Percentiles rank a stretch among this genome's conserved stretches.
Evolutionary conservation across 371 early-diverging fungal genomes (phyloP).

Genomic region (Mortierella sp.): DNA sequence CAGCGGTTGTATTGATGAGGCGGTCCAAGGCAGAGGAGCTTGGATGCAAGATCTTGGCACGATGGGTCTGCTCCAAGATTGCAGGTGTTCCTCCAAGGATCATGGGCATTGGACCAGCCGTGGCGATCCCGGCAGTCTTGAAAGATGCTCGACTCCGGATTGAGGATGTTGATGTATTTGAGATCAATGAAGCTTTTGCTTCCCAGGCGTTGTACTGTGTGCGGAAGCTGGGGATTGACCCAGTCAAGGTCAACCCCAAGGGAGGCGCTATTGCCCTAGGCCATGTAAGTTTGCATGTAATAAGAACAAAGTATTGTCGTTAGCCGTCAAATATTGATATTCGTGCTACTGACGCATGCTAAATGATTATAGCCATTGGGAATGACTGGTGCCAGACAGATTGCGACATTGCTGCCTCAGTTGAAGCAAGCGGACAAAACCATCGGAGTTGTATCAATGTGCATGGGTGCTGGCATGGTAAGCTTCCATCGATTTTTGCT

Average conservation of each 20-base stretch:
- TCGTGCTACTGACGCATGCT: not conserved
- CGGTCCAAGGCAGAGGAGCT: constrained; percentile 91
- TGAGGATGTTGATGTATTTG: constrained; percentile 84
- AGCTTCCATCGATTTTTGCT: not conserved
- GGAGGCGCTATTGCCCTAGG: constrained; percentile 99
- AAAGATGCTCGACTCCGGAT: constrained; percentile 82
- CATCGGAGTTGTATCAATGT: constrained; percentile 93
- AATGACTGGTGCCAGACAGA: constrained; percentile 95
- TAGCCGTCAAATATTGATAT: too few relatives aligned
- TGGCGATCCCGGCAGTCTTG: constrained; percentile 92
- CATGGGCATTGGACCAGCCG: constrained; percentile 98
- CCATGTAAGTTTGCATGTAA: constrained; percentile 71
- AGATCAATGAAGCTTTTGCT: constrained; percentile 98
- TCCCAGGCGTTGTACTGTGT: constrained; percentile 96
- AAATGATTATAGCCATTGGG: constrained; percentile 68
- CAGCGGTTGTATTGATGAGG: constrained; percentile 95
- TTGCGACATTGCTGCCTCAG: constrained; percentile 94
- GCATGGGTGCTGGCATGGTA: constrained; percentile 75
- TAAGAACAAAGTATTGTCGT: too few relatives aligned
- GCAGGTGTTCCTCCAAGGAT: constrained; percentile 96
- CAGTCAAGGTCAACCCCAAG: constrained; percentile 95
- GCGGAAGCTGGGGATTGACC: constrained; percentile 86
- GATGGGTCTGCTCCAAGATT: constrained; percentile 87
- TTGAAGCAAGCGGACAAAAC: constrained; percentile 87
- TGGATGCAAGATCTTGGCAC: constrained; percentile 88